phyloP scores from a whole-genome alignment of 352 stramenopile genomes.

The Pythium plurisporium region DNA sequence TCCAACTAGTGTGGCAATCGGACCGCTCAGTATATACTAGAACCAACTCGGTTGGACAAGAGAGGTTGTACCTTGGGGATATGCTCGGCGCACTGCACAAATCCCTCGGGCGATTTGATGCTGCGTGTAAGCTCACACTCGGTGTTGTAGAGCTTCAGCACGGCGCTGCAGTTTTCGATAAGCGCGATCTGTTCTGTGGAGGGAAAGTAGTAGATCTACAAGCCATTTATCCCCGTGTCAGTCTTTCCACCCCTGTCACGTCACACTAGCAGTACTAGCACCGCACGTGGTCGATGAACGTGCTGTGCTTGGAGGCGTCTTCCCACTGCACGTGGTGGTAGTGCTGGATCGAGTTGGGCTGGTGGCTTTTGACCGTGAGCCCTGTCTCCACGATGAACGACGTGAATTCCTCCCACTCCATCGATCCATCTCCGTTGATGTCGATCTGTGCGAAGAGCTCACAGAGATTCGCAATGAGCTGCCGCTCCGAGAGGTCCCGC shows the following conservation, averaged over 20 bases:
- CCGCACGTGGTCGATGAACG: constrained; percentile 65
- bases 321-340: constrained; percentile 78
- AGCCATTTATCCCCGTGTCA: not conserved
- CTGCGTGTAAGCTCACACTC: constrained; percentile 62
- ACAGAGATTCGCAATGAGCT: constrained; percentile 82
- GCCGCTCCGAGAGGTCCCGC: constrained; percentile 54
- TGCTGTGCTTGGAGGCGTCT: constrained; percentile 84
- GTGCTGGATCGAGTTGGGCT: constrained; percentile 84
- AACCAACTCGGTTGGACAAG: not conserved
- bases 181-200: constrained; percentile 61
- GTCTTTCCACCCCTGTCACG: not conserved
- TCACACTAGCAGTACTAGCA: not conserved
- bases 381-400: constrained; percentile 89
- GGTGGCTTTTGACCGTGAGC: constrained; percentile 73
- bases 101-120: constrained; percentile 64
- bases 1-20: too few relatives aligned
- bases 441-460: constrained; percentile 91
- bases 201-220: constrained; percentile 80
- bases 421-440: constrained; percentile 88
- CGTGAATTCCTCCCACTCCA: constrained; percentile 92
- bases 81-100: constrained; percentile 77
- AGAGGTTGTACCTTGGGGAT: constrained; percentile 33
- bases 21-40: too few relatives aligned
- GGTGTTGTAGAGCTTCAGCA: constrained; percentile 82
- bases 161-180: constrained; percentile 67